Percentiles rank a stretch among this genome's conserved stretches.
Evolutionary conservation across 2,329 filamentous ascomycete genomes (phyloP).

Genomic region (Talaromyces sp.): DNA sequence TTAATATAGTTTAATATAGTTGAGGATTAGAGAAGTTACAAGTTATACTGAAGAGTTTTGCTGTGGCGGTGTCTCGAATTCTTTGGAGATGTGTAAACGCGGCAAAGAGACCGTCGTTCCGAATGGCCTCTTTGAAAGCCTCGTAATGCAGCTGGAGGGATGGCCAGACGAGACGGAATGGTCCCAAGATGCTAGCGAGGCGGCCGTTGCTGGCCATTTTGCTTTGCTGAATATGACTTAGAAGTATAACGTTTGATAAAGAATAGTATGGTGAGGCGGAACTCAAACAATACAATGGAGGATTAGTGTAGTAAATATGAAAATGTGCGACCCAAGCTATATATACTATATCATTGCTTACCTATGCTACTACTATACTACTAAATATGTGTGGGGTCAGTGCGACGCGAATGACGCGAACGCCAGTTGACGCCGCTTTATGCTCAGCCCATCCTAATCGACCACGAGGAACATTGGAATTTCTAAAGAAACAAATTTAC

Average conservation of each 20-base stretch:
- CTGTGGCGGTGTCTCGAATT: neutral
- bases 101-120: neutral
- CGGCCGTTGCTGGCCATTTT: neutral
- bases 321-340: neutral
- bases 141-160: neutral
- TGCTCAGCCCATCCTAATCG: too few species aligned
- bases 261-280: neutral
- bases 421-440: too few species aligned
- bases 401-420: too few species aligned
- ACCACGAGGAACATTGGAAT: too few species aligned
- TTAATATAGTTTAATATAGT: neutral
- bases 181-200: neutral
- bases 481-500: too few species aligned
- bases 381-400: too few species aligned
- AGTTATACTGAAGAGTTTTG: neutral
- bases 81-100: neutral
- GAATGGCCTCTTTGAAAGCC: neutral
- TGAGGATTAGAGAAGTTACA: neutral
- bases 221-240: neutral
- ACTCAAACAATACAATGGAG: neutral
- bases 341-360: too few species aligned
- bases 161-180: neutral
- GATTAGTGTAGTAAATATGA: neutral
- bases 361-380: too few species aligned
- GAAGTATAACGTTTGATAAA: neutral